Evolutionary conservation across 495 filamentous ascomycete species (phyloP).

Genomic region (Penicillium daleae): DNA sequence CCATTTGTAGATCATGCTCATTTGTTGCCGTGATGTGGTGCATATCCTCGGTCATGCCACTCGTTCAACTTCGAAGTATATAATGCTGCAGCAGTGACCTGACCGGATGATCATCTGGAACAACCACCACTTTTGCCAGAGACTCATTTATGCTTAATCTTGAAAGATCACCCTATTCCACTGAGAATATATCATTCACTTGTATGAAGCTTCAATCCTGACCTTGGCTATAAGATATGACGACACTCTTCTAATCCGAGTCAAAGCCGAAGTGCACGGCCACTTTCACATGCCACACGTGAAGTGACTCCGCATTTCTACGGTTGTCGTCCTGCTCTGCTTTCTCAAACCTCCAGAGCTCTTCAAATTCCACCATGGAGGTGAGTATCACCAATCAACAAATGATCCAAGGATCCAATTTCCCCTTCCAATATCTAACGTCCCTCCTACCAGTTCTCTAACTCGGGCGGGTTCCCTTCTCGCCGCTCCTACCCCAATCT

Average conservation of each 20-base stretch:
- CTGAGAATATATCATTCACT: too few relatives aligned
- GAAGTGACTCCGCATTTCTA: constrained; percentile 36
- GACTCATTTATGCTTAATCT: not conserved
- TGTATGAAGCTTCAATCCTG: too few relatives aligned
- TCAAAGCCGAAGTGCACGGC: constrained; percentile 19
- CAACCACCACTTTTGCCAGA: not conserved
- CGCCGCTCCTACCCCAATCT: constrained; percentile 53
- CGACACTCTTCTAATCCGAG: not conserved
- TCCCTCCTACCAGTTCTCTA: constrained; percentile 20
- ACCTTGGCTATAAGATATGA: not conserved
- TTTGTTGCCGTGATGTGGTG: not conserved
- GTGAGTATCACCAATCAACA: constrained; percentile 20
- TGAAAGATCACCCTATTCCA: not conserved
- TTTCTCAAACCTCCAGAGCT: constrained; percentile 12
- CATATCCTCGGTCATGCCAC: not conserved
- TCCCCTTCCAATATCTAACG: not conserved
- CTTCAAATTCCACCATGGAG: constrained; percentile 26
- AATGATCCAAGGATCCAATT: too few relatives aligned
- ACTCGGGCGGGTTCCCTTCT: constrained; percentile 40
- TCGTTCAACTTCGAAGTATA: not conserved
- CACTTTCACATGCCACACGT: constrained; percentile 31
- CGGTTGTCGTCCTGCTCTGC: constrained; percentile 5
- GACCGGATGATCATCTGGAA: too few relatives aligned
- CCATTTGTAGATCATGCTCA: not conserved
- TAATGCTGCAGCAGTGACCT: not conserved